phyloP scores from a whole-genome alignment of 2,329 filamentous ascomycete species.

The Curvularia eragrostidis region DNA sequence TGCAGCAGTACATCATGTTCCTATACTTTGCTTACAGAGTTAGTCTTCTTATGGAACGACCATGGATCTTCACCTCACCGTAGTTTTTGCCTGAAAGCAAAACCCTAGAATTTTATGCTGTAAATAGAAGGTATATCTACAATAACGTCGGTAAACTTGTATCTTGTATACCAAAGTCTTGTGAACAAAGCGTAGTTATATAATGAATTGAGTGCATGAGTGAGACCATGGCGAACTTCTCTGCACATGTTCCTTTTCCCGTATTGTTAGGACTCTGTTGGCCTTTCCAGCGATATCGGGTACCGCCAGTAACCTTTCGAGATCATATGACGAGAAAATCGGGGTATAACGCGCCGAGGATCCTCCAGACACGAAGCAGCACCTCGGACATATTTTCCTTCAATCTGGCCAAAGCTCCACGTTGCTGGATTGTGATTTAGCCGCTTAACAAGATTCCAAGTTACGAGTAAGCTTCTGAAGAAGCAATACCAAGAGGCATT shows the following conservation, averaged over 20 bases:
- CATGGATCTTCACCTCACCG: too few species aligned
- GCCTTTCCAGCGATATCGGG: neutral
- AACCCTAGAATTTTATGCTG: too few species aligned
- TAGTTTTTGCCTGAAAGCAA: too few species aligned
- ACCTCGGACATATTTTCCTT: neutral
- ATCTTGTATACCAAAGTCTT: too few species aligned
- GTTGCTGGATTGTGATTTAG: neutral
- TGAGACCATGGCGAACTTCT: neutral
- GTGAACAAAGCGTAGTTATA: too few species aligned
- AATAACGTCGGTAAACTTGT: too few species aligned
- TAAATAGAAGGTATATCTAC: too few species aligned
- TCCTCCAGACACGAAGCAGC: neutral
- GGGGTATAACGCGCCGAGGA: neutral
- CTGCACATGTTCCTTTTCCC: neutral
- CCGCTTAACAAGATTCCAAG: neutral
- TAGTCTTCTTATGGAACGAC: too few species aligned
- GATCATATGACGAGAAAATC: neutral
- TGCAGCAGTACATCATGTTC: too few species aligned
- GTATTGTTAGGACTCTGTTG: neutral
- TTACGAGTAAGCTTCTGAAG: neutral
- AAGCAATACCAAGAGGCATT: neutral
- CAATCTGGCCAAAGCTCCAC: neutral
- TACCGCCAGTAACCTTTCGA: neutral
- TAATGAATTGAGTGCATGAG: too few species aligned
- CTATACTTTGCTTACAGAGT: too few species aligned